Conservation (phyloP, 108 stramenopile genomes). For the Nannochloropsis gaditana region DNA sequence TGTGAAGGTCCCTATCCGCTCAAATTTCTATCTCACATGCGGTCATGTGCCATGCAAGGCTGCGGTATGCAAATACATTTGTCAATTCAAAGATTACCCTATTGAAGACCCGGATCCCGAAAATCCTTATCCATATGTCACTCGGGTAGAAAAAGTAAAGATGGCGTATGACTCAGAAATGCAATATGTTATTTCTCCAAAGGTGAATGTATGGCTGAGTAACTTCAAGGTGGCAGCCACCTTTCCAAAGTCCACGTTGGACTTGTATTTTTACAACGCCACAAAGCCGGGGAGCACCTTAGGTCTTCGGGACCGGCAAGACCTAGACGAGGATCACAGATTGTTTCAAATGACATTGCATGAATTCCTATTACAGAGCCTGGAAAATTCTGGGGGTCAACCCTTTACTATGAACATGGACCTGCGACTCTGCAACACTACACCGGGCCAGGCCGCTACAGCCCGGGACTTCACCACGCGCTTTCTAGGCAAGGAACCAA, state of each 20-base stretch:
- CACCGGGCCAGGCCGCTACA: neutral
- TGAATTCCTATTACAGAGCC: conserved; percentile 2
- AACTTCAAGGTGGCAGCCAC: neutral
- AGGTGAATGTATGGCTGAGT: neutral
- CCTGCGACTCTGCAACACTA: neutral
- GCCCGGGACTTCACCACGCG: neutral
- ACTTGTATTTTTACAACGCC: conserved; percentile 18
- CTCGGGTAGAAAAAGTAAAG: neutral
- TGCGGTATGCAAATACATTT: neutral
- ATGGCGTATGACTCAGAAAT: neutral
- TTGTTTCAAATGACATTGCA: conserved; percentile 6
- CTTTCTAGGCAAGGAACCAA: neutral
- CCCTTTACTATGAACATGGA: neutral
- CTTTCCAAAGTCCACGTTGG: neutral
- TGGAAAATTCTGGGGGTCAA: neutral
- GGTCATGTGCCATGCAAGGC: neutral
- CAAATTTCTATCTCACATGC: neutral
- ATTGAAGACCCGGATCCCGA: neutral
- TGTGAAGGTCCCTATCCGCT: neutral
- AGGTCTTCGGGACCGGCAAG: neutral
- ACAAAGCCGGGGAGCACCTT: conserved; percentile 5
- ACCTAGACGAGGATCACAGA: conserved; percentile 19
- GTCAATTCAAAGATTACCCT: conserved; percentile 3
- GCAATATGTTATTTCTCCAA: neutral
- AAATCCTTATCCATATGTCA: neutral